Conservation (phyloP, 805 yeast species). For the Wickerhamia fluorescens region DNA sequence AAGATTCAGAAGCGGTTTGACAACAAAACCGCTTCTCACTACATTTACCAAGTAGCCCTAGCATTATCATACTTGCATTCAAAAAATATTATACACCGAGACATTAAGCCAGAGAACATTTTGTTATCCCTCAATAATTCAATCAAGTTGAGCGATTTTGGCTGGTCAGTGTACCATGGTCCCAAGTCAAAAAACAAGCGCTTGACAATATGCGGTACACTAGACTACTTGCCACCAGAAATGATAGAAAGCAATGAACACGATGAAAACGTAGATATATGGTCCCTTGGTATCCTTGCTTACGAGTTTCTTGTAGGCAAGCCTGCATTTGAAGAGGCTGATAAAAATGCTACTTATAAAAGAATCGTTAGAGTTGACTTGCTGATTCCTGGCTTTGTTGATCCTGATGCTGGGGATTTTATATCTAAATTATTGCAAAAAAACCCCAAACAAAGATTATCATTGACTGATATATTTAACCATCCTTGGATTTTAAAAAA, state of each 20-base stretch:
- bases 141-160: constrained; percentile 86
- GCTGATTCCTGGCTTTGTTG: constrained; percentile 61
- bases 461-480: constrained; percentile 49
- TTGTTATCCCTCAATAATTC: constrained; percentile 68
- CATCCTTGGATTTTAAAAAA: constrained; percentile 85
- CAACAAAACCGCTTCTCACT: constrained; percentile 68
- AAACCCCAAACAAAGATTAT: constrained; percentile 60
- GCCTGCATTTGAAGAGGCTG: constrained; percentile 88
- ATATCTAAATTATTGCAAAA: constrained; percentile 57
- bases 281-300: constrained; percentile 87
- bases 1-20: constrained; percentile 62
- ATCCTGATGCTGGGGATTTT: constrained; percentile 70
- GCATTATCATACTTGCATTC: constrained; percentile 75
- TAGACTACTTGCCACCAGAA: constrained; percentile 93
- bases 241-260: constrained; percentile 81
- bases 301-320: constrained; percentile 82
- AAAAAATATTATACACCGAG: constrained; percentile 82
- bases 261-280: constrained; percentile 72
- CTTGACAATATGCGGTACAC: constrained; percentile 87
- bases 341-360: constrained; percentile 70
- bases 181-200: constrained; percentile 32
- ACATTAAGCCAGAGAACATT: constrained; percentile 90
- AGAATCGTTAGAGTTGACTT: constrained; percentile 75
- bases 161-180: constrained; percentile 76
- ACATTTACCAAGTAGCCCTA: constrained; percentile 73